Conservation (phyloP, 1,284 basidiomycete genomes). For the Malassezia arunalokei region DNA sequence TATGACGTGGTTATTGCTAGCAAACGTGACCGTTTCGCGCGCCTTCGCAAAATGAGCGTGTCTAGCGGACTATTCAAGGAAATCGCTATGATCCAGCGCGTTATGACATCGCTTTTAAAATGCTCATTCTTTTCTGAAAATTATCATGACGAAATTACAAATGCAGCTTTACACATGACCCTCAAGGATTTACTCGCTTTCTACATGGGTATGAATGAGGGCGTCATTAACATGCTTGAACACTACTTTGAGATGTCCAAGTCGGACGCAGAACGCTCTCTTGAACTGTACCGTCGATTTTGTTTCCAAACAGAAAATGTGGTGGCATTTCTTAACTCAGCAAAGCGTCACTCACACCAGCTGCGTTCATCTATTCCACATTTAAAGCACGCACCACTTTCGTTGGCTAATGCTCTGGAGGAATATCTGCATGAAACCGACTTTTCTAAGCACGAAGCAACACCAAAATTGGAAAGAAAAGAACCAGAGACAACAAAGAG, state of each 20-base stretch:
- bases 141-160: conserved; percentile 77
- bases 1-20: conserved; percentile 68
- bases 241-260: conserved; percentile 99
- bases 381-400: conserved; percentile 87
- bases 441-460: conserved; percentile 56
- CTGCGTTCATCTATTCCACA: conserved; percentile 88
- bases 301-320: conserved; percentile 87
- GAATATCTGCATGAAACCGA: conserved; percentile 92
- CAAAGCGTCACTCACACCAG: conserved; percentile 79
- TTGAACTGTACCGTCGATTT: conserved; percentile 83
- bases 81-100: conserved; percentile 75
- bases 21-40: conserved; percentile 46
- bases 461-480: background rate
- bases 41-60: conserved; percentile 79
- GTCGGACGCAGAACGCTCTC: conserved; percentile 70
- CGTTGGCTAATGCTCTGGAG: conserved; percentile 77
- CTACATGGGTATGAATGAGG: conserved; percentile 94
- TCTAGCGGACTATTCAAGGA: conserved; percentile 90
- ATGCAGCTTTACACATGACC: conserved; percentile 81
- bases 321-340: conserved; percentile 84
- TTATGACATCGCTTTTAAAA: conserved; percentile 73
- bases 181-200: conserved; percentile 90
- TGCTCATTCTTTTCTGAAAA: conserved; percentile 92
- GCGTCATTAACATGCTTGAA: conserved; percentile 88
- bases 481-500: background rate